A percentile compares a stretch with the other conserved stretches of the same genome.
Conservation (phyloP, 371 early-diverging fungal genomes). For the Batrachochytrium dendrobatidis region DNA sequence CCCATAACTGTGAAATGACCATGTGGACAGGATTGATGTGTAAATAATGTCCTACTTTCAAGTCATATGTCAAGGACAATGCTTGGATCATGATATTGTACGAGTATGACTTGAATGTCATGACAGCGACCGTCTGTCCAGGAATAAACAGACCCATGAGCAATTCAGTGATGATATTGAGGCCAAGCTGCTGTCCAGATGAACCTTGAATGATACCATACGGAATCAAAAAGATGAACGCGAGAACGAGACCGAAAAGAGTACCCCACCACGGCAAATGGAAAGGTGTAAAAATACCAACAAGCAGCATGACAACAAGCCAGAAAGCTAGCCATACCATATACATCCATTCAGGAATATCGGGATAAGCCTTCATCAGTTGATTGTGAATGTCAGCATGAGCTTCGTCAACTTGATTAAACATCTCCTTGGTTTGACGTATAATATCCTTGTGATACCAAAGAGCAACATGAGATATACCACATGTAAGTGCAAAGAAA, state of each 20-base stretch:
- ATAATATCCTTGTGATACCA: conserved; percentile 28
- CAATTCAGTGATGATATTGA: conserved; percentile 46
- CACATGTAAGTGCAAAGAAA: conserved; percentile 13
- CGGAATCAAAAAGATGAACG: conserved; percentile 22
- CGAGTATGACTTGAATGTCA: conserved; percentile 60
- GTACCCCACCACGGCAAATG: conserved; percentile 28
- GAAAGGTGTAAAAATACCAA: conserved; percentile 15
- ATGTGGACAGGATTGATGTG: conserved; percentile 31
- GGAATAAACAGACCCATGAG: conserved; percentile 58
- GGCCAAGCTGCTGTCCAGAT: conserved; percentile 21
- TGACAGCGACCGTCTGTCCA: conserved; percentile 55
- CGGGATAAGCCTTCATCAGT: conserved; percentile 23
- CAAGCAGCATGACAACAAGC: conserved; percentile 9
- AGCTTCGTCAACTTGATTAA: conserved; percentile 8
- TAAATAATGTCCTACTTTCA: conserved; percentile 42
- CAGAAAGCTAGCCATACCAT: conserved; percentile 13
- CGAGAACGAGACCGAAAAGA: conserved; percentile 18
- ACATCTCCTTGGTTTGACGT: conserved; percentile 5
- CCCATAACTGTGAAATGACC: conserved; percentile 24
- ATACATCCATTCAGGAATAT: conserved; percentile 25
- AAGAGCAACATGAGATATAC: conserved; percentile 18
- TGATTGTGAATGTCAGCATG: conserved; percentile 16
- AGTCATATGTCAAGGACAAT: conserved; percentile 24
- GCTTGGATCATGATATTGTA: conserved; percentile 45
- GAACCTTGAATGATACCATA: conserved; percentile 29